Base-by-base conservation (phyloP, 192 early-diverging fungal species). In the Linnemannia elongata region DNA sequence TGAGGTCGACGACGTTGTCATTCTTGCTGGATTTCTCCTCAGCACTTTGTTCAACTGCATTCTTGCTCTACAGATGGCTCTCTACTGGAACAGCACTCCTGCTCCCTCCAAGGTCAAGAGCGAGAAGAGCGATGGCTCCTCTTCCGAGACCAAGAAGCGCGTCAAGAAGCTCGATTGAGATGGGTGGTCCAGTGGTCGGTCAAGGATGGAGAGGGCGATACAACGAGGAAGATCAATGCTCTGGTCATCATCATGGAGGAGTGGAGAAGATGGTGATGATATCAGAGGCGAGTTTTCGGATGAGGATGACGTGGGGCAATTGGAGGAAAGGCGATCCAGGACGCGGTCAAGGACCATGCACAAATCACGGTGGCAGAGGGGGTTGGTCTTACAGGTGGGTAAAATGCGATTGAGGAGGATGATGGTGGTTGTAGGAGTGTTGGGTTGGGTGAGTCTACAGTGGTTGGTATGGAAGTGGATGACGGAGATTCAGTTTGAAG, bases 1-100 rank as follows among this genome's bases (percentile, higher is more conserved):
- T 44, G 98, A 99, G 89, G 92, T 98, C 7, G 92, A 97, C 77
- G 97, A 99, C 82, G 87, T 90, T 30, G 81, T 96, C 13, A 92
- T 99, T 80, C 89, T 99, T 30, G 77, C 90, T 30, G 94, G 95
- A 66, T 92, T 89, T 60, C 55, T 96, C 22, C 85, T 96, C 70
- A 96, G 96, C 38, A 91, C 94, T 8, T 69, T 89, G 39, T 92
- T 98, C 72, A 98, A 99, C 88, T 93, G 89, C 35, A 81, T 97
- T 22, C 83, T 98, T 47, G 92, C 95, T 24, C 76, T 92, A 2
- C 97, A 98, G 88, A 93, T 97, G 88, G 73, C 96, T 73, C 88
- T 91, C 10, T 97, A 96, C 89, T 96, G 96, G 96, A 93, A 93
- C 76, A 82, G 78, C 52, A 49, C 89, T 7, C 12, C 69, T 33